Percentiles rank a stretch among this genome's conserved stretches.
Conservation (phyloP, 176 grass and related monocot species). For the Paspalum vaginatum region DNA sequence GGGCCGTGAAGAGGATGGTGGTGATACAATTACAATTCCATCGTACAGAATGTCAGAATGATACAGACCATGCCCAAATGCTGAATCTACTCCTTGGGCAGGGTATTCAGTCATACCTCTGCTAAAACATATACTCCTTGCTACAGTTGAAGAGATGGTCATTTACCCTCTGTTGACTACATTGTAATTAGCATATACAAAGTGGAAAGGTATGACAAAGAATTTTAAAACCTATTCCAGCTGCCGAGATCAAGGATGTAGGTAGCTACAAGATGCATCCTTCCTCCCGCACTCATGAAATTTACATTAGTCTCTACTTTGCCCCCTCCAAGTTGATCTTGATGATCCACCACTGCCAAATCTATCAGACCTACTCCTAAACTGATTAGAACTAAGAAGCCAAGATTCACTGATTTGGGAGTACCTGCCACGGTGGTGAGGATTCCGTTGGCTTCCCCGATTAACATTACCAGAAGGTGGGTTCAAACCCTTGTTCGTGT, state of each 20-base stretch:
- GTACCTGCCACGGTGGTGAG: slow-evolving; percentile 39
- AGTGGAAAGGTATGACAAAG: slow-evolving; percentile 45
- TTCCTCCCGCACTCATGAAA: slow-evolving; percentile 80
- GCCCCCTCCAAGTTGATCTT: slow-evolving; percentile 46
- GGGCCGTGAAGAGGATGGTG: not conserved
- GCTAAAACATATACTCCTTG: slow-evolving; percentile 47
- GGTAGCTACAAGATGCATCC: slow-evolving; percentile 83
- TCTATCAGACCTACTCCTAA: slow-evolving; percentile 50
- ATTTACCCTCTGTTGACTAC: slow-evolving; percentile 47
- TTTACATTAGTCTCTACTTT: slow-evolving; percentile 68
- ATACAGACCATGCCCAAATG: slow-evolving; percentile 31
- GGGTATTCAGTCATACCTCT: slow-evolving; percentile 32
- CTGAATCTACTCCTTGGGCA: slow-evolving; percentile 38
- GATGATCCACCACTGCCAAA: slow-evolving; percentile 57
- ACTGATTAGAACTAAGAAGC: slow-evolving; percentile 54
- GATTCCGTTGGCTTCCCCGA: slow-evolving; percentile 44
- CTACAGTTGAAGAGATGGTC: slow-evolving; percentile 44
- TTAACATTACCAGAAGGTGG: slow-evolving; percentile 42
- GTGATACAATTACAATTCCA: slow-evolving; percentile 35
- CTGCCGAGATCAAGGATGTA: slow-evolving; percentile 57
- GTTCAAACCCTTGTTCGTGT: slow-evolving; percentile 47
- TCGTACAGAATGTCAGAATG: slow-evolving; percentile 34
- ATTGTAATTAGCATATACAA: slow-evolving; percentile 72
- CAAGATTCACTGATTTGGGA: slow-evolving; percentile 50
- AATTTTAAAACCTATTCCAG: slow-evolving; percentile 45